These are phyloP conservation scores for Colletotrichum godetiae DNA, from an alignment of 2,329 filamentous ascomycete genomes.

Conservation along the genomic window DNA sequence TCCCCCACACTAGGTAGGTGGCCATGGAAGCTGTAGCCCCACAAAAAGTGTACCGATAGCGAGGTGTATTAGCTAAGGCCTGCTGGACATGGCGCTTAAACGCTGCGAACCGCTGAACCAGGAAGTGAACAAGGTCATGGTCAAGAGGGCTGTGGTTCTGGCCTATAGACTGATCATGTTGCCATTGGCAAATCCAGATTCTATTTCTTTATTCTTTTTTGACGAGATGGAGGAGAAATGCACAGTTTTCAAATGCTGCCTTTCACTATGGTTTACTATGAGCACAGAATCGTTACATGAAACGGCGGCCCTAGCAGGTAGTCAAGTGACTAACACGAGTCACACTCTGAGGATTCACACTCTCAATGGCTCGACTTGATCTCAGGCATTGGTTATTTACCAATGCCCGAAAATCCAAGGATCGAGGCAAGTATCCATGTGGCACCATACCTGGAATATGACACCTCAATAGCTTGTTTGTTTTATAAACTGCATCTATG, in stretches of 20 bases:
- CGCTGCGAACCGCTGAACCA: background rate
- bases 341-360: background rate
- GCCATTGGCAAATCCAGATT: background rate
- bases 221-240: background rate
- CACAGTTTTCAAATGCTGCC: background rate
- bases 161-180: background rate
- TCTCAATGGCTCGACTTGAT: background rate
- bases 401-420: background rate
- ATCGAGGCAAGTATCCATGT: background rate
- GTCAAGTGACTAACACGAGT: constrained; percentile 23
- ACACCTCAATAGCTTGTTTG: background rate
- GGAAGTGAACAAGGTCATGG: background rate
- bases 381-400: background rate
- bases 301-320: constrained; percentile 7
- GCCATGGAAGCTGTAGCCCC: constrained; percentile 5
- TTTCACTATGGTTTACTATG: background rate
- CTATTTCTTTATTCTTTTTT: background rate
- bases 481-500: background rate
- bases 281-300: constrained; percentile 16
- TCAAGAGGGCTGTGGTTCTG: background rate
- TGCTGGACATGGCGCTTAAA: background rate
- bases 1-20: constrained; percentile 30
- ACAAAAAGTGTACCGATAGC: constrained; percentile 22
- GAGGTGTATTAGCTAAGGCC: constrained; percentile 3
- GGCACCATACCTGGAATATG: background rate